Evolutionary conservation across 192 early-diverging fungal species (phyloP).

Genomic region (Pecoramyces ruminantium): DNA sequence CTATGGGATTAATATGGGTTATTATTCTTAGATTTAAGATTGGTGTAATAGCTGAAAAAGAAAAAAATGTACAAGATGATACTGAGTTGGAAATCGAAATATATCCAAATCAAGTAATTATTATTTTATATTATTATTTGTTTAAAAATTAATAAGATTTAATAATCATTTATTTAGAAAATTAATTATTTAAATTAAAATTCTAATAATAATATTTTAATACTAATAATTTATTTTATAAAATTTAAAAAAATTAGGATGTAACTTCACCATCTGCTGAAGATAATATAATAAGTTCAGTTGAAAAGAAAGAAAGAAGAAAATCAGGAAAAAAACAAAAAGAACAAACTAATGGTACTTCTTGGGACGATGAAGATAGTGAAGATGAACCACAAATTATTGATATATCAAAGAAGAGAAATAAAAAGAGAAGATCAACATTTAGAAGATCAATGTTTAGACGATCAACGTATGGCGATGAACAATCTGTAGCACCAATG

Average conservation of each 20-base stretch:
- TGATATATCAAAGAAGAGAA: not conserved
- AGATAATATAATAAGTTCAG: not conserved
- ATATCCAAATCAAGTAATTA: not conserved
- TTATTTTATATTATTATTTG: not conserved
- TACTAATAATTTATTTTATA: too few species aligned
- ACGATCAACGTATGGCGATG: not conserved
- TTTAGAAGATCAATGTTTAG: not conserved
- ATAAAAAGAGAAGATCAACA: not conserved
- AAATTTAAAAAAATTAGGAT: too few species aligned
- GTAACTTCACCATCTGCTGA: not conserved
- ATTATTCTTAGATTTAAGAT: slow-evolving; percentile 5
- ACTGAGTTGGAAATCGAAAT: not conserved
- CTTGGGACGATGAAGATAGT: not conserved
- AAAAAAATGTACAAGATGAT: not conserved
- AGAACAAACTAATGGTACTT: not conserved
- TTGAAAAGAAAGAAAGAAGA: not conserved
- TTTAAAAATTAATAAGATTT: not conserved
- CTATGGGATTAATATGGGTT: slow-evolving; percentile 13
- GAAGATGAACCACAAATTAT: not conserved
- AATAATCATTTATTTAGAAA: too few species aligned
- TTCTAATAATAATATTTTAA: too few species aligned
- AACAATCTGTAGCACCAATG: not conserved
- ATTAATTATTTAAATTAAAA: too few species aligned
- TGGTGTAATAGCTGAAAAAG: not conserved
- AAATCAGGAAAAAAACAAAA: not conserved